Base-by-base conservation (phyloP, 441 rosid species). In the Brassica hybrid region DNA sequence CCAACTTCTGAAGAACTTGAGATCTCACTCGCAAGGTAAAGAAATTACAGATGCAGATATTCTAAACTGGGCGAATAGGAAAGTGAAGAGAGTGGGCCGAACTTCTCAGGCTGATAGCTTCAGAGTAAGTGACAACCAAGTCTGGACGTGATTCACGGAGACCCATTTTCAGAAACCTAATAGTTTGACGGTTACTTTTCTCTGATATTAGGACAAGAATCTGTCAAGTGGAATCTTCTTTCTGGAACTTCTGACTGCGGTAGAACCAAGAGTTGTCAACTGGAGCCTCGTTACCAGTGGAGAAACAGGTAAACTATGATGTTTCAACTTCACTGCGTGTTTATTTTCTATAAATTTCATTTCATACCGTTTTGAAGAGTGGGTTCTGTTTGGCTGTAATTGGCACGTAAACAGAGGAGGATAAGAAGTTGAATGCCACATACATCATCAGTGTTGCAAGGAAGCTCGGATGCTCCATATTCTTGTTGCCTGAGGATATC, bases 401-500 rank as follows among this genome's bases (percentile, higher is more conserved):
- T 71, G 72, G 16, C 45, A 67, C 60, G 13, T 21, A 45, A 84
- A 89, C 94, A 94, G 98, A 96, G 70, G 98, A 96, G 82, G 97
- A 96, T 30, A 96, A 90, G 91, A 96, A 89, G 90, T 65, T 85
- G 78, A 96, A 96, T 82, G 97, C 99, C 32, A 94, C 94, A 48
- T 96, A 96, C 76, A 93, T 90, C 50, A 96, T 96, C 77, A 96
- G 99, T 83, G 97, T 96, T 78, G 98, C 99, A 19, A 72, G 99
- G 45, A 96, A 96, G 88, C 97, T 96, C 25, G 99, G 99, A 5
- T 96, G 98, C 84, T 94, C 99, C 72, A 92, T 96, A 76, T 96
- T 96, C 91, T 85, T 96, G 87, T 84, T 96, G 74, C 99, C 97
- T 25, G 99, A 96, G 86, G 99, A 96, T 82, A 91, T 96, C 69